These are phyloP conservation scores for Pseudevernia furfuracea DNA, from an alignment of 495 filamentous ascomycete species.

Conservation along the genomic window DNA sequence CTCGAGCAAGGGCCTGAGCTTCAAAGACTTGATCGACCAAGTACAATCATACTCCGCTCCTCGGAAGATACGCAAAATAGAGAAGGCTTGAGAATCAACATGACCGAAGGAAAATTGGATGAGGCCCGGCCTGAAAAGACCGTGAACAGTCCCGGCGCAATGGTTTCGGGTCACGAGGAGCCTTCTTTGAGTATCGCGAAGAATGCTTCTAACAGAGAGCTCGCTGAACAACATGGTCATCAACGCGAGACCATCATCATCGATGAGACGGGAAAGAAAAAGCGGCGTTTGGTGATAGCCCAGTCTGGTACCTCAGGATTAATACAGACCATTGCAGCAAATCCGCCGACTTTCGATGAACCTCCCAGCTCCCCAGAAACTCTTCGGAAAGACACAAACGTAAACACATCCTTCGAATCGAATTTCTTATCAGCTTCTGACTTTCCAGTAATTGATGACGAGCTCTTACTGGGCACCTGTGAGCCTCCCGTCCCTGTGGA, in stretches of 20 bases:
- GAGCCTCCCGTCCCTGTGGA: not conserved
- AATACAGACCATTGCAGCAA: not conserved
- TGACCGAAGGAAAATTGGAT: not conserved
- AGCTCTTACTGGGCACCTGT: not conserved
- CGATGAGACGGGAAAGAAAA: constrained; percentile 37
- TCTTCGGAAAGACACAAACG: not conserved
- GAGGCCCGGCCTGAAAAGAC: not conserved
- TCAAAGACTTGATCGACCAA: not conserved
- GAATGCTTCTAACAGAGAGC: not conserved
- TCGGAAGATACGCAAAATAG: not conserved
- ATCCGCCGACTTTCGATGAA: not conserved
- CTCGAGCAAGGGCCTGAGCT: not conserved
- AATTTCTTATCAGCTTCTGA: not conserved
- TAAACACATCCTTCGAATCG: not conserved
- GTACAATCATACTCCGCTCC: not conserved
- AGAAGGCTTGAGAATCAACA: not conserved
- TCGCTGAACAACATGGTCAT: not conserved
- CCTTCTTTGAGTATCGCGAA: not conserved
- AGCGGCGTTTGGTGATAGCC: constrained; percentile 30
- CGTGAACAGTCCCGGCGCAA: not conserved
- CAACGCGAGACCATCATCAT: constrained; percentile 29
- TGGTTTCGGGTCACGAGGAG: not conserved
- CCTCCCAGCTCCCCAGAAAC: not conserved
- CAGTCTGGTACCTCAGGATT: not conserved
- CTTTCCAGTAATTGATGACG: not conserved